phyloP scores from a whole-genome alignment of 768 basidiomycete genomes.

The Lactifluus volemus region DNA sequence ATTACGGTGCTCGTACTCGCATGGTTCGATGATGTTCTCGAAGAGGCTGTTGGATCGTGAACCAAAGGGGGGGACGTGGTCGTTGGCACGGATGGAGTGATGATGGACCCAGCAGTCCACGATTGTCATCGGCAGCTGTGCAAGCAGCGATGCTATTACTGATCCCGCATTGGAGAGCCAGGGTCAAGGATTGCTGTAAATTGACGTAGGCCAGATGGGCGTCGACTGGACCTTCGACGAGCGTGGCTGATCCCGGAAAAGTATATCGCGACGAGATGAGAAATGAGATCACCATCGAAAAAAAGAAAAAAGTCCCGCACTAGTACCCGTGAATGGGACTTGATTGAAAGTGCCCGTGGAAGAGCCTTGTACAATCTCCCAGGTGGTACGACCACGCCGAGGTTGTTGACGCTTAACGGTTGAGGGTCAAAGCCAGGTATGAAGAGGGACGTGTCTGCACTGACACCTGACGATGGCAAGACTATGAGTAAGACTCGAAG shows the following conservation, averaged over 20 bases:
- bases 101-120: not conserved
- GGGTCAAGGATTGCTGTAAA: too few relatives aligned
- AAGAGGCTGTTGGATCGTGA: too few relatives aligned
- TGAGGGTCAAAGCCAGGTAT: too few relatives aligned
- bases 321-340: not conserved
- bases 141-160: not conserved
- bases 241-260: constrained; percentile 4
- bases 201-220: constrained; percentile 5
- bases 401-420: too few relatives aligned
- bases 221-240: constrained; percentile 3
- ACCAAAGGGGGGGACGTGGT: too few relatives aligned
- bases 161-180: too few relatives aligned
- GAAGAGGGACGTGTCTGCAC: constrained; percentile 4
- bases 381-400: too few relatives aligned
- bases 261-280: not conserved
- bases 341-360: too few relatives aligned
- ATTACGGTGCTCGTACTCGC: not conserved
- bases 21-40: not conserved
- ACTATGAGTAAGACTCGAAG: not conserved
- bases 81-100: not conserved
- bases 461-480: not conserved
- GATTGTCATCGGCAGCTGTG: not conserved
- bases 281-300: too few relatives aligned
- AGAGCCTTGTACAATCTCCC: too few relatives aligned
- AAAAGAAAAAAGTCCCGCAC: not conserved